A percentile compares a stretch with the other conserved stretches of the same genome.
Conservation (phyloP, 805 yeast species). For the Metschnikowia aberdeeniae region DNA sequence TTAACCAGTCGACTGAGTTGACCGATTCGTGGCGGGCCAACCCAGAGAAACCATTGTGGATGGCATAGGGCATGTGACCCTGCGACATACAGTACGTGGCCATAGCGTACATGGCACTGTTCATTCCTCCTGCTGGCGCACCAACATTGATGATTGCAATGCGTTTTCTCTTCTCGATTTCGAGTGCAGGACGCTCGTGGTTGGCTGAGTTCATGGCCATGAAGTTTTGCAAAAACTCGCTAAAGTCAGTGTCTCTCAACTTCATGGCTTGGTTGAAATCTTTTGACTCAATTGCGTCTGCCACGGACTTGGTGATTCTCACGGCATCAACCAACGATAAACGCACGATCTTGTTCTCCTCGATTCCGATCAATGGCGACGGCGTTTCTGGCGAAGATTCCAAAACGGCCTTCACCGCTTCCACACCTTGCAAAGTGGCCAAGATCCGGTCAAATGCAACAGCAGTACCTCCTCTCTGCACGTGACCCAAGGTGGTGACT, state of each 20-base stretch:
- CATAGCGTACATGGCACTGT: slow-evolving; percentile 87
- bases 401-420: slow-evolving; percentile 71
- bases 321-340: slow-evolving; percentile 73
- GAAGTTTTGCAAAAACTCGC: slow-evolving; percentile 59
- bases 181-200: slow-evolving; percentile 42
- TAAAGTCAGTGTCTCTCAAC: slow-evolving; percentile 67
- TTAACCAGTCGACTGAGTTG: slow-evolving; percentile 70
- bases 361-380: slow-evolving; percentile 73
- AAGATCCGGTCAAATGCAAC: slow-evolving; percentile 68
- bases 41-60: slow-evolving; percentile 92
- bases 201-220: slow-evolving; percentile 44
- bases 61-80: slow-evolving; percentile 89
- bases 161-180: slow-evolving; percentile 55
- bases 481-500: slow-evolving; percentile 74
- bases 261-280: slow-evolving; percentile 69
- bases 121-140: slow-evolving; percentile 97
- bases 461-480: slow-evolving; percentile 81
- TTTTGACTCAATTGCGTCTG: slow-evolving; percentile 59
- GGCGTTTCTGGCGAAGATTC: slow-evolving; percentile 67
- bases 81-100: slow-evolving; percentile 81
- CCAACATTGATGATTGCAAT: slow-evolving; percentile 90
- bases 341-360: slow-evolving; percentile 66
- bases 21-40: slow-evolving; percentile 86
- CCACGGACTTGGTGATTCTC: slow-evolving; percentile 64
- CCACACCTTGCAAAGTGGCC: slow-evolving; percentile 79